Conservation (phyloP, 192 early-diverging fungal genomes). For the Anaeromyces robustus region DNA sequence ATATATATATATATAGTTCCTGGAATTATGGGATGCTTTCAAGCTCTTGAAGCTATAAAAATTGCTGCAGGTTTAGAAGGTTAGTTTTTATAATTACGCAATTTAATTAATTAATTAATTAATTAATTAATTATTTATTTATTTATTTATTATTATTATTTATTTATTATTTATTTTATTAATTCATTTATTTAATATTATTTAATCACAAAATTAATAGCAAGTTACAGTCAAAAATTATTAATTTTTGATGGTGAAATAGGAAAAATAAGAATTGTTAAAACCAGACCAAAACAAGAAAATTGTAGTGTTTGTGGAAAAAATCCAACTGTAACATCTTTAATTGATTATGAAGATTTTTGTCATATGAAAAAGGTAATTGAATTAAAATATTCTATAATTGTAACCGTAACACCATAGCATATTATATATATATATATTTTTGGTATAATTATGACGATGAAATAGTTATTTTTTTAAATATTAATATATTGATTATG, state of each 20-base stretch:
- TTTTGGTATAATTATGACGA: no score
- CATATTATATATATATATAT: no score
- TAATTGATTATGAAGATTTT: constrained; percentile 86
- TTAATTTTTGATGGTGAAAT: constrained; percentile 63
- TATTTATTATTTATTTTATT: not conserved
- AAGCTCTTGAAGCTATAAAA: constrained; percentile 88
- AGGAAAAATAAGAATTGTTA: constrained; percentile 64
- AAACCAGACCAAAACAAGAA: constrained; percentile 47
- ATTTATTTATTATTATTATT: not conserved
- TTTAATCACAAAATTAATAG: no score
- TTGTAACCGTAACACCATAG: no score
- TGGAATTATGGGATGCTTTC: constrained; percentile 78
- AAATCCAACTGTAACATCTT: constrained; percentile 52
- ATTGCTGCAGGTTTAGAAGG: constrained; percentile 47
- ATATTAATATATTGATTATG: no score
- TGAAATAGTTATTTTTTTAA: no score
- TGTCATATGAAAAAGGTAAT: constrained; percentile 55
- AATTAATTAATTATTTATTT: not conserved
- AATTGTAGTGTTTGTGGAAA: constrained; percentile 81
- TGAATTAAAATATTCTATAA: no score
- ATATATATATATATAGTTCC: constrained; percentile 38
- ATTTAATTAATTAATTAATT: not conserved
- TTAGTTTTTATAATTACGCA: no score
- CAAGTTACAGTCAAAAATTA: constrained; percentile 33
- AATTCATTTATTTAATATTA: no score